Conservation (phyloP, 1,284 basidiomycete species). For the Agaricales sp. region DNA sequence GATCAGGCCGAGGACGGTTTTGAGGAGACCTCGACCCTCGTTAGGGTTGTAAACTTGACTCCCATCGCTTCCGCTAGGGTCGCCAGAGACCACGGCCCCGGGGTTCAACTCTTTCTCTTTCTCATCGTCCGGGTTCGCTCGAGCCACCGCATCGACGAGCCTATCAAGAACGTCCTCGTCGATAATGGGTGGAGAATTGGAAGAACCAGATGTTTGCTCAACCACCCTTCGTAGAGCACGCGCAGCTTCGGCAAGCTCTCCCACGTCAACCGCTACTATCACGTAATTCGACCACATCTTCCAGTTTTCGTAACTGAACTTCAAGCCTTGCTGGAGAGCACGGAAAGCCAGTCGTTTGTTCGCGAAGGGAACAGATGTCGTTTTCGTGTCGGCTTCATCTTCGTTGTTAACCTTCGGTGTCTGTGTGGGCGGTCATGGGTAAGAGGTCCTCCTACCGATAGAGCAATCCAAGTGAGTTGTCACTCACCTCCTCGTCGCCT, state of each 20-base stretch:
- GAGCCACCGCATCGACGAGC: slow-evolving; percentile 76
- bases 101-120: slow-evolving; percentile 24
- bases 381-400: slow-evolving; percentile 6
- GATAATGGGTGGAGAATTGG: slow-evolving; percentile 31
- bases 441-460: slow-evolving; percentile 6
- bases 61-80: too few relatives aligned
- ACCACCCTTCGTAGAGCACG: slow-evolving; percentile 79
- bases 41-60: slow-evolving; percentile 31
- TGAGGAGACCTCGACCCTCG: slow-evolving; percentile 55
- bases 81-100: too few relatives aligned
- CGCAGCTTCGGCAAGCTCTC: slow-evolving; percentile 82
- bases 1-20: slow-evolving; percentile 61
- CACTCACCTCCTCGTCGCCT: slow-evolving; percentile 19
- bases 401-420: slow-evolving; percentile 12
- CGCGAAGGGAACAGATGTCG: slow-evolving; percentile 38
- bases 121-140: slow-evolving; percentile 36
- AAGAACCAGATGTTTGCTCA: slow-evolving; percentile 49
- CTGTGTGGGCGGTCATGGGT: neutral
- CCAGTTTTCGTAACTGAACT: slow-evolving; percentile 86
- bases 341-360: slow-evolving; percentile 88
- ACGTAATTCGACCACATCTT: slow-evolving; percentile 99
- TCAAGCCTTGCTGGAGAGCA: slow-evolving; percentile 88
- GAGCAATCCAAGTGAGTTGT: neutral
- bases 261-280: slow-evolving; percentile 89
- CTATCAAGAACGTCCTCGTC: slow-evolving; percentile 85